Conservation (phyloP, 2,329 filamentous ascomycete genomes). For the Cordyceps farinosa region DNA sequence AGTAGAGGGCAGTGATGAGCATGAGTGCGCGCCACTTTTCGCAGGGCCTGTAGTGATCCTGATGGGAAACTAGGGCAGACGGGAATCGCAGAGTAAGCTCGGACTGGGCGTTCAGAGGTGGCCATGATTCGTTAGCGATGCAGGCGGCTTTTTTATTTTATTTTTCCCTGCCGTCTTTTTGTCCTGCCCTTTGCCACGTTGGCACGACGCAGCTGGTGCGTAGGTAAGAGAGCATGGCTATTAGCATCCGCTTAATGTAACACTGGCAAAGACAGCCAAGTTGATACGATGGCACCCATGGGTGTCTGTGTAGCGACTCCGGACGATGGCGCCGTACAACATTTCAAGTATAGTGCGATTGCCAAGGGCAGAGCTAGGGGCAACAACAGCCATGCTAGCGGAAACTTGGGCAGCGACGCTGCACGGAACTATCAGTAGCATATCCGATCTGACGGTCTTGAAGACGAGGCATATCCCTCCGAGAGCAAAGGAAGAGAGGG, state of each 20-base stretch:
- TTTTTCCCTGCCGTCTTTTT: background rate
- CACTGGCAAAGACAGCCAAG: background rate
- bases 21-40: background rate
- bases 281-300: background rate
- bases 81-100: background rate
- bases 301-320: background rate
- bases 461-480: background rate
- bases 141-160: background rate
- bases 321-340: background rate
- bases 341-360: constrained; percentile 5
- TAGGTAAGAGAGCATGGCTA: background rate
- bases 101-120: background rate
- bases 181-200: background rate
- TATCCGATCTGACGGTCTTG: background rate
- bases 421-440: background rate
- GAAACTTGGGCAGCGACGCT: background rate
- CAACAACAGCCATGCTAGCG: background rate
- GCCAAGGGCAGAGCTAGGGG: background rate
- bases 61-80: background rate
- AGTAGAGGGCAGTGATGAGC: background rate
- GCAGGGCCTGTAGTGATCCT: background rate
- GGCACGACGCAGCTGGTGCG: background rate
- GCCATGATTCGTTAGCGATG: background rate
- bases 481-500: background rate
- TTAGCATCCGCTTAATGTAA: background rate